Base-by-base conservation (phyloP, 805 yeast genomes). In the Scheffersomyces spartinae region DNA sequence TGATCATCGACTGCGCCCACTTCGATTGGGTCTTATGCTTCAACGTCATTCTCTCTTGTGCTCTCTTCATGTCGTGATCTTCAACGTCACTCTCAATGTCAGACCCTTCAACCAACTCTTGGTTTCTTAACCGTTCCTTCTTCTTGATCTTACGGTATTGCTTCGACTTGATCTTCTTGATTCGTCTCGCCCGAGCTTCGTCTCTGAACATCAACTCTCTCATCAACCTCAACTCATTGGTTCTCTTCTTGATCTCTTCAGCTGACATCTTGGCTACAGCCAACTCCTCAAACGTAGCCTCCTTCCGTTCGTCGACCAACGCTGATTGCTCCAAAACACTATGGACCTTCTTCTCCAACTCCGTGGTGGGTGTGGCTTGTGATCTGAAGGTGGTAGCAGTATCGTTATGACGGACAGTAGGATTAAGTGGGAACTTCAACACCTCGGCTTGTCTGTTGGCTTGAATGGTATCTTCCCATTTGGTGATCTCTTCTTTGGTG, bases 191-290 rank as follows among this genome's bases (percentile, higher is more conserved):
- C 43, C 82, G 77, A 45, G 76, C 71, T 57, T 88, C 96, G 42
- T 88, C 96, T 42, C 97, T 68, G 59, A 85, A 91, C 95, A 88
- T 83, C 35, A 88, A 68, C 47, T 91, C 98, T 36, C 98, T 70
- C 95, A 85, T 84, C 43, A 80, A 55, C 39, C 97, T 70, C 39
- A 88, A 64, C 52, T 88, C 95, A 31, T 72, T 70, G 6, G 91
- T 77, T 32, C 93, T 67, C 46, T 74, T 72, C 28, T 61, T 56
- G 57, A 88, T 55, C 26, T 91, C 97, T 33, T 80, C 93, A 15
- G 76, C 69, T 0, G 91, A 66, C 49, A 88, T 55, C 43, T 78
- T 76, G 2, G 94, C 85, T 2, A 81, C 72, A 6, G 82, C 86
- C 18, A 84, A 67, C 27, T 86, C 82, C 49, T 88, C 96, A 50